Evolutionary conservation across 2,329 filamentous ascomycete genomes (phyloP).

Genomic region (Pseudogymnoascus sp.): DNA sequence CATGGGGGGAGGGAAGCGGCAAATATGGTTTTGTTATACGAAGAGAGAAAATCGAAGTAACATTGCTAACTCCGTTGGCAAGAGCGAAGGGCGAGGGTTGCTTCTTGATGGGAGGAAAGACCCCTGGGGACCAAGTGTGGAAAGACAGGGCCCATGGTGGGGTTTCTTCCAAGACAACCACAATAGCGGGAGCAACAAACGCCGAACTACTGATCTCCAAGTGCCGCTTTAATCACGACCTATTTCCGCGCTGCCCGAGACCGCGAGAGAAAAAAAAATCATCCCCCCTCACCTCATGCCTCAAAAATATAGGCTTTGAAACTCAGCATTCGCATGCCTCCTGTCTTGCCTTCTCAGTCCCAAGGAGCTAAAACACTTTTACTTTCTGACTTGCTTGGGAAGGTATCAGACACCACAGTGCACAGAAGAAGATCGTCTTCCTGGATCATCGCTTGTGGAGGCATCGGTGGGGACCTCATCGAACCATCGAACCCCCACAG

Average conservation of each 20-base stretch:
- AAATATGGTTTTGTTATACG: constrained; percentile 1
- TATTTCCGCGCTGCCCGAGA: not conserved
- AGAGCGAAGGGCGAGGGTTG: not conserved
- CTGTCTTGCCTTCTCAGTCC: not conserved
- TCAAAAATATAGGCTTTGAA: not conserved
- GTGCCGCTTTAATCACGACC: constrained; percentile 5
- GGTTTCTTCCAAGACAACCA: not conserved
- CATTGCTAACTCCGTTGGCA: not conserved
- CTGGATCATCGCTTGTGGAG: not conserved
- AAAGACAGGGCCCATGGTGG: not conserved
- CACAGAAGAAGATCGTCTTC: not conserved
- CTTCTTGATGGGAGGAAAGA: not conserved
- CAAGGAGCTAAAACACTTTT: not conserved
- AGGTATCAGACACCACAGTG: not conserved
- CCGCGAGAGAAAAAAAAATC: not conserved
- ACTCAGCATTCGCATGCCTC: not conserved
- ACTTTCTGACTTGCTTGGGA: not conserved
- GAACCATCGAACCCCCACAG: constrained; percentile 1
- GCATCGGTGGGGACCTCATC: not conserved
- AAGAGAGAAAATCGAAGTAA: not conserved
- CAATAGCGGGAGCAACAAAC: not conserved
- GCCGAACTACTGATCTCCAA: not conserved
- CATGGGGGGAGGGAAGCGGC: not conserved
- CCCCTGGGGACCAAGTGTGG: not conserved
- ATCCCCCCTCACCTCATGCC: not conserved